These are phyloP conservation scores for Schizochytrium sp. DNA, from an alignment of 108 stramenopile species.

Conservation along the genomic window DNA sequence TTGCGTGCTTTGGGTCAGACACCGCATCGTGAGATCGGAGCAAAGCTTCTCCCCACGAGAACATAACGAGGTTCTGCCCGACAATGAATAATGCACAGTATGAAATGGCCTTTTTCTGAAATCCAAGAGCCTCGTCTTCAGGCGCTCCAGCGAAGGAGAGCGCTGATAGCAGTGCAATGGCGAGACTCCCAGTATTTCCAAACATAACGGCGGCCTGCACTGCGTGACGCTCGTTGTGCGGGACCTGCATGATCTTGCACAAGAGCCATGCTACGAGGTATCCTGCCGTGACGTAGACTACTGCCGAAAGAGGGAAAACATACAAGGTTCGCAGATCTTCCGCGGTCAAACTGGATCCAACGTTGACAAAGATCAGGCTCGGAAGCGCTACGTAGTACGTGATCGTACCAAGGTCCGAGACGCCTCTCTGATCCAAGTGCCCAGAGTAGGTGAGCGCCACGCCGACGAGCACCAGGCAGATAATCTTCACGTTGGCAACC, in stretches of 20 bases:
- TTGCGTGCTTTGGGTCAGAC: no score
- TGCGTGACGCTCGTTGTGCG: conserved; percentile 10
- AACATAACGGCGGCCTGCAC: conserved; percentile 42
- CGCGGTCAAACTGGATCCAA: conserved; percentile 8
- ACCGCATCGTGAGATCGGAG: background rate
- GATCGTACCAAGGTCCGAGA: conserved; percentile 50
- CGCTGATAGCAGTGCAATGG: conserved; percentile 33
- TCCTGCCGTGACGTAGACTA: conserved; percentile 26
- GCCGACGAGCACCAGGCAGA: conserved; percentile 28
- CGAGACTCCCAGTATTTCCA: conserved; percentile 53
- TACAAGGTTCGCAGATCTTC: background rate
- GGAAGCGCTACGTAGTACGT: conserved; percentile 53
- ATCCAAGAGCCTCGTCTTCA: background rate
- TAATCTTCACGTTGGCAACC: conserved; percentile 54
- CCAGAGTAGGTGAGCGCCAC: conserved; percentile 44
- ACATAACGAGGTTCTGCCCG: conserved; percentile 54
- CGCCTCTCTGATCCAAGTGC: conserved; percentile 42
- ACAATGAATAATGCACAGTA: conserved; percentile 51
- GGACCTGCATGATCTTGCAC: conserved; percentile 5
- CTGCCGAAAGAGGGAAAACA: conserved; percentile 25
- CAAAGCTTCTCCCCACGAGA: conserved; percentile 27
- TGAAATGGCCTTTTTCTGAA: conserved; percentile 29
- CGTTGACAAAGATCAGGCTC: conserved; percentile 44
- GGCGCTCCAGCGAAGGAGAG: conserved; percentile 1
- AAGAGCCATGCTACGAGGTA: background rate